Conservation (phyloP, 306 rosid genomes). For the Vicia faba region DNA sequence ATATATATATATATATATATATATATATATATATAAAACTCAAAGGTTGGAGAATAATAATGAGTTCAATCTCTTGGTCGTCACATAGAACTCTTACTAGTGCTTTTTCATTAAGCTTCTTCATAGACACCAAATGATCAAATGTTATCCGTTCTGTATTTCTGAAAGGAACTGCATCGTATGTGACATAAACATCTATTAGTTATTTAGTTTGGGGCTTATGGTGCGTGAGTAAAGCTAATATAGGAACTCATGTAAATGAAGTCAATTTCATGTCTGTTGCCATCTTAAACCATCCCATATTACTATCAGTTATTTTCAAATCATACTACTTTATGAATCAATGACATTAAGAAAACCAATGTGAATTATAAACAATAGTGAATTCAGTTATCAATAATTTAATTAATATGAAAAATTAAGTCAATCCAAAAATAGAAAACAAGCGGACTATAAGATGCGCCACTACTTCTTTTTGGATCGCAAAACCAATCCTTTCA, state of each 20-base stretch:
- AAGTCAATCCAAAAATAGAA: no score
- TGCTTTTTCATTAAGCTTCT: conserved; percentile 77
- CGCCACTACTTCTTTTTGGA: no score
- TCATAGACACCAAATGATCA: conserved; percentile 93
- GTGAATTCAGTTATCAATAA: no score
- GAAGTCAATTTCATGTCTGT: conserved; percentile 2
- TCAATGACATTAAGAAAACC: no score
- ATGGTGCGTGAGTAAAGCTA: conserved; percentile 1
- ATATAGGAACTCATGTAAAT: not conserved
- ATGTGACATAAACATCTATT: conserved; percentile 30
- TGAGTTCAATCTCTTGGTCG: conserved; percentile 65
- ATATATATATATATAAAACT: conserved; percentile 37
- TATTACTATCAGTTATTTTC: no score
- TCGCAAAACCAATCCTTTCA: no score
- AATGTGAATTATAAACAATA: no score
- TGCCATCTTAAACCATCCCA: conserved; percentile 13
- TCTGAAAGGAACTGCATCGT: conserved; percentile 72
- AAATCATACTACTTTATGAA: no score
- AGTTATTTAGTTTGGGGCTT: not conserved
- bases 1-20: no score
- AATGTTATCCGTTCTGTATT: conserved; percentile 92
- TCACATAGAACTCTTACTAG: conserved; percentile 61
- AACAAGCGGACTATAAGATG: no score
- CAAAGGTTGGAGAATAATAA: conserved; percentile 67
- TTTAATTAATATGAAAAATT: no score